Percentiles rank a stretch among this genome's conserved stretches.
phyloP scores from a whole-genome alignment of 805 yeast species.

The Metschnikowia koreensis region DNA sequence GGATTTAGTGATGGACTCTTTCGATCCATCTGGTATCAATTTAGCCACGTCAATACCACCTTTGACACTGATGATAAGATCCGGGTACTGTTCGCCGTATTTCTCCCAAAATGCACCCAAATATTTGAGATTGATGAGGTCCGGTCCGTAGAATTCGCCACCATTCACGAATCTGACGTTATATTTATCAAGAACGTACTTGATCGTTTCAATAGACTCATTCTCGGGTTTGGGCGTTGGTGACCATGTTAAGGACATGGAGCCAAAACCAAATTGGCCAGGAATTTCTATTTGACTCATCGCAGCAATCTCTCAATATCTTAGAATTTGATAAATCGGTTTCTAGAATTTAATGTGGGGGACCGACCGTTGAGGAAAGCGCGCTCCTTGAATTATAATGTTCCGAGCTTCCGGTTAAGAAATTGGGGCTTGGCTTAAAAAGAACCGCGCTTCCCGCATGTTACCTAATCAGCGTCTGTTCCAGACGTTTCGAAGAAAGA shows the following conservation, averaged over 20 bases:
- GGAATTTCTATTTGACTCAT: constrained; percentile 15
- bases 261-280: constrained; percentile 62
- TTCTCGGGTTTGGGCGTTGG: constrained; percentile 54
- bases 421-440: no score
- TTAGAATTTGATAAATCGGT: no score
- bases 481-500: no score
- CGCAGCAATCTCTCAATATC: neutral
- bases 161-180: constrained; percentile 60
- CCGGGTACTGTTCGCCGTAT: constrained; percentile 51
- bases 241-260: constrained; percentile 79
- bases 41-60: constrained; percentile 51
- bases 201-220: constrained; percentile 52
- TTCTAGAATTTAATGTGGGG: no score
- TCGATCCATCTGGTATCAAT: constrained; percentile 48
- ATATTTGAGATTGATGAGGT: constrained; percentile 51
- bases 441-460: no score
- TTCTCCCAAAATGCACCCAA: constrained; percentile 57
- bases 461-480: no score
- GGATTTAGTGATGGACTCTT: constrained; percentile 46
- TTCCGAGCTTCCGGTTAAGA: no score
- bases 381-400: no score
- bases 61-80: constrained; percentile 64
- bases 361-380: no score
- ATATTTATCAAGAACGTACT: constrained; percentile 40
- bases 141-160: constrained; percentile 75